These are phyloP conservation scores for Bisporella sp. DNA, from an alignment of 2,329 filamentous ascomycete genomes.

Conservation along the genomic window DNA sequence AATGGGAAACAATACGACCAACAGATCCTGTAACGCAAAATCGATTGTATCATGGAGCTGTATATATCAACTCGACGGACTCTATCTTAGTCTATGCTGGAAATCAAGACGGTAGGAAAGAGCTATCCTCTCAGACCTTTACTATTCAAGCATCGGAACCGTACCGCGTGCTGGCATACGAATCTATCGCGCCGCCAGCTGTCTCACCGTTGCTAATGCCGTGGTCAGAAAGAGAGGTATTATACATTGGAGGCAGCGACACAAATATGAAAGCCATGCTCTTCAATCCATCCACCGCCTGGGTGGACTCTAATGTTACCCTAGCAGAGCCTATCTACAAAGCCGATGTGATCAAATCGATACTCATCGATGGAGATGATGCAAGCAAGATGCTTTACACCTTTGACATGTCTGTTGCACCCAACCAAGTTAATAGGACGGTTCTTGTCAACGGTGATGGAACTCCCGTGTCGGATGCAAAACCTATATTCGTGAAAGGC, in stretches of 20 bases:
- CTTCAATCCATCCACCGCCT: conserved; percentile 58
- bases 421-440: conserved; percentile 67
- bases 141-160: conserved; percentile 60
- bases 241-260: conserved; percentile 66
- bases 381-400: conserved; percentile 71
- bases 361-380: conserved; percentile 65
- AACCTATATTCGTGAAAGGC: conserved; percentile 29
- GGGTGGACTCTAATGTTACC: conserved; percentile 59
- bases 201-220: conserved; percentile 64
- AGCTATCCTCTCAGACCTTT: conserved; percentile 67
- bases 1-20: conserved; percentile 50
- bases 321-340: conserved; percentile 50
- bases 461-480: conserved; percentile 39
- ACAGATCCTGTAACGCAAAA: conserved; percentile 40
- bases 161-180: conserved; percentile 53
- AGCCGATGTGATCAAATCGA: conserved; percentile 51
- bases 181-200: conserved; percentile 53
- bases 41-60: conserved; percentile 66
- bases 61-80: conserved; percentile 63
- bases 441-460: conserved; percentile 59
- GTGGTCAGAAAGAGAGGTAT: conserved; percentile 65
- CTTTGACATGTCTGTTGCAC: conserved; percentile 67
- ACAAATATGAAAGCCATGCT: conserved; percentile 64
- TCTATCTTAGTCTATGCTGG: conserved; percentile 79
- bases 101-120: conserved; percentile 49